Evolutionary conservation across 2,329 filamentous ascomycete species (phyloP).

Genomic region (Dothistroma septosporum): DNA sequence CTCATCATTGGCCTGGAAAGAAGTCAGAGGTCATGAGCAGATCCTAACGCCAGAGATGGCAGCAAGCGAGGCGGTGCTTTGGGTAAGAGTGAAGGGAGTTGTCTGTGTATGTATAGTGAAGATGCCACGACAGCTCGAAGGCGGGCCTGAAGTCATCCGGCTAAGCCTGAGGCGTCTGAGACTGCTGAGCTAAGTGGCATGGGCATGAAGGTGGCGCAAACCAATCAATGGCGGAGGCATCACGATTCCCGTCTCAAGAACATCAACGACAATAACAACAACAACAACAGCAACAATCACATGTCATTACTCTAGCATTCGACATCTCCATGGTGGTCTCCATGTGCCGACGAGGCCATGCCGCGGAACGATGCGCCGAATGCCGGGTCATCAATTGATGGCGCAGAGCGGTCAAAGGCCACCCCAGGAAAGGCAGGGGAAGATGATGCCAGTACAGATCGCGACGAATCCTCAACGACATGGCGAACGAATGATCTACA

Average conservation of each 20-base stretch:
- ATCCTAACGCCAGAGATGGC: background rate
- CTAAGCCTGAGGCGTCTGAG: too few species aligned
- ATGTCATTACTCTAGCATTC: background rate
- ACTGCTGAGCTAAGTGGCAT: too few species aligned
- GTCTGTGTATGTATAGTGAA: background rate
- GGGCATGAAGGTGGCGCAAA: background rate
- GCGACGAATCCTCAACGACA: background rate
- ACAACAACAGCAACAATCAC: too few species aligned
- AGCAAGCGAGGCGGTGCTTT: background rate
- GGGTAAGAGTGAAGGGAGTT: background rate
- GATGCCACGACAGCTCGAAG: background rate
- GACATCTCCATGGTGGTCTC: background rate
- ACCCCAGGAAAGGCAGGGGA: background rate
- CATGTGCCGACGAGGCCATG: slow-evolving; percentile 20
- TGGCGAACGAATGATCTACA: slow-evolving; percentile 4
- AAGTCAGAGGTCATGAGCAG: background rate
- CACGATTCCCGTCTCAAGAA: background rate
- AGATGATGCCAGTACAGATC: background rate
- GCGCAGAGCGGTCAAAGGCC: background rate
- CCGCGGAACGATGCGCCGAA: slow-evolving; percentile 13
- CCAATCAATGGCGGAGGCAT: background rate
- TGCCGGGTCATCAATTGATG: slow-evolving; percentile 7
- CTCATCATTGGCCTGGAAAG: slow-evolving; percentile 48
- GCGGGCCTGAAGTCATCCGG: background rate
- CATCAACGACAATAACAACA: too few species aligned